Evolutionary conservation across 345 rosid species (phyloP).

Genomic region (Melaleuca quinquenervia): DNA sequence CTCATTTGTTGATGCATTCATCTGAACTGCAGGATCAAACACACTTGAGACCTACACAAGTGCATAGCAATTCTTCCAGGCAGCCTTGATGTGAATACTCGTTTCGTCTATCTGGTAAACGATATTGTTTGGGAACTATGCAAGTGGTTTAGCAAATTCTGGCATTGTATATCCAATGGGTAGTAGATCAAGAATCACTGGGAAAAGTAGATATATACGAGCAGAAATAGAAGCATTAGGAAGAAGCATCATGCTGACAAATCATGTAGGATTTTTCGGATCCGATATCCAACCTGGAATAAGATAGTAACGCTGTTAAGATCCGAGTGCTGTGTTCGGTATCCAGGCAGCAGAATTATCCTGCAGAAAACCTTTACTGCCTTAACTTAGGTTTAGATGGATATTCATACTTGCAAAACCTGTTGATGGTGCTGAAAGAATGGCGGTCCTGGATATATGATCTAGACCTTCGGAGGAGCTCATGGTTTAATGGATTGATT

Average conservation of each 20-base stretch:
- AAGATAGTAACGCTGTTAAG: not conserved
- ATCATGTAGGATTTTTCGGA: not conserved
- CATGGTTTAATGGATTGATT: not conserved
- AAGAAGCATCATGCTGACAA: not conserved
- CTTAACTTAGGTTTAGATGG: not conserved
- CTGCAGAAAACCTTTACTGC: not conserved
- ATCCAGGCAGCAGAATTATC: not conserved
- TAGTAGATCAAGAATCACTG: not conserved
- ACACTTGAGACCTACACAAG: conserved; percentile 45
- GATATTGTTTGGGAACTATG: not conserved
- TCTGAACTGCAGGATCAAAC: conserved; percentile 33
- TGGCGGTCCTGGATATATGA: not conserved
- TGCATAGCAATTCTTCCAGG: conserved; percentile 48
- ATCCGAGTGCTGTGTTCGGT: not conserved
- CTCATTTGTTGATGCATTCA: not conserved
- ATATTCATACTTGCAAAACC: not conserved
- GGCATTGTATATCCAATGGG: not conserved
- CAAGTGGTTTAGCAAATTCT: not conserved
- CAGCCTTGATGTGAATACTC: conserved; percentile 8
- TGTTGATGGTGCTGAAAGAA: not conserved
- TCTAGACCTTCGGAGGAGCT: not conserved
- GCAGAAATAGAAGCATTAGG: not conserved
- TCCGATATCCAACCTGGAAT: not conserved
- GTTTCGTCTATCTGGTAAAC: not conserved
- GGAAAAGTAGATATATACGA: not conserved